Base-by-base conservation (phyloP, 2,329 filamentous ascomycete species). In the Parafenestella ontariensis region DNA sequence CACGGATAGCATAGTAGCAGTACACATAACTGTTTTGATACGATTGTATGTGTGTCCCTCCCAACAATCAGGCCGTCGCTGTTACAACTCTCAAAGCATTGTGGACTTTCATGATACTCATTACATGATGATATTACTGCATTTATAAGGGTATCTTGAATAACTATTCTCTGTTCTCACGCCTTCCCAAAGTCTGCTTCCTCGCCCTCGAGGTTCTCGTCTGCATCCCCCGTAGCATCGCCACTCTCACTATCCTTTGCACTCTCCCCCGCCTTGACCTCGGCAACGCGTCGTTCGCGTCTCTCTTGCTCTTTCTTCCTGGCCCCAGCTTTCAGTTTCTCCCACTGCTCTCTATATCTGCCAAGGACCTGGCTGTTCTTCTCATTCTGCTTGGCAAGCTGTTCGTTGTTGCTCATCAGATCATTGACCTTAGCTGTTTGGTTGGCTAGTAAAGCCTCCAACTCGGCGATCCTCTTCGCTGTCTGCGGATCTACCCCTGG, bases 301-400 rank as follows among this genome's bases (percentile, higher is more conserved):
- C 70, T 54, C 60, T 74, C 72, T 41, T 51, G 36, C 56, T 73
- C 70, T 58, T 73, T 71, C 61, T 71, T 73, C 47, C 73, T 49
- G 2, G 87, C 87, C 0, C 85, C 85, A 42, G 87, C 85, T 72
- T 89, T 89, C 61, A 91, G 73, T 62, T 85, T 85, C 72, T 90
- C 87, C 86, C 87, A 90, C 54, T 86, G 82, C 51, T 87, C 84
- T 46, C 85, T 73, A 69, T 89, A 89, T 51, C 82, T 77, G 0
- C 75, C 79, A 13, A 88, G 72, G 6, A 84, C 81, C 36, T 75
- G 78, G 49, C 78, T 80, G 44, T 87, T 72, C 71, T 86, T 87
- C 62, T 86, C 83, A 54, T 88, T 86, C 61, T 88, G 85, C 45
- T 79, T 81, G 10, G 76, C 86, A 43, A 91, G 78, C 42, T 83